Evolutionary conservation across 1,139 yeast species (phyloP).

Genomic region (Sporopachydermia cereana): DNA sequence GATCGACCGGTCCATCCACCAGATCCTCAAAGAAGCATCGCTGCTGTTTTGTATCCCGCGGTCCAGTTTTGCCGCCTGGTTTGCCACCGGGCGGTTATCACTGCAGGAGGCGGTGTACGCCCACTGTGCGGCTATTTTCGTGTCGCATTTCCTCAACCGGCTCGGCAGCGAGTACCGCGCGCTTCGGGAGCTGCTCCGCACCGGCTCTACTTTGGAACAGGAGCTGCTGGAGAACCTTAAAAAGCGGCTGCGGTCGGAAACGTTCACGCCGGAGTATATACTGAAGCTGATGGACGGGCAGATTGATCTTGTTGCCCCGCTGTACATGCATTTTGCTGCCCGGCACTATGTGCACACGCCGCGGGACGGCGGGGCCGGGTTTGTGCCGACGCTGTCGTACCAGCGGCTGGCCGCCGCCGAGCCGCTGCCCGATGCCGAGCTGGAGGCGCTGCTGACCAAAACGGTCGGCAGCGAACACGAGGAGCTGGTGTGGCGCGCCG

Average conservation of each 20-base stretch:
- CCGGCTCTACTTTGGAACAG: constrained; percentile 40
- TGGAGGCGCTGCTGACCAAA: constrained; percentile 53
- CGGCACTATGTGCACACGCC: constrained; percentile 70
- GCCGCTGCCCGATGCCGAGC: constrained; percentile 64
- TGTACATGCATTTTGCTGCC: constrained; percentile 89
- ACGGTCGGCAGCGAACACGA: constrained; percentile 74
- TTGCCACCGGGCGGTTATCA: constrained; percentile 68
- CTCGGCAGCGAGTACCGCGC: constrained; percentile 84
- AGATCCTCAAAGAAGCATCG: constrained; percentile 90
- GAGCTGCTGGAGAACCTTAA: constrained; percentile 75
- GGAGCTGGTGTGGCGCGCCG: constrained; percentile 68
- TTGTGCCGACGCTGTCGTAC: constrained; percentile 66
- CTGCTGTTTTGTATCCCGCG: constrained; percentile 85
- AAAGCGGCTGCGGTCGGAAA: constrained; percentile 85
- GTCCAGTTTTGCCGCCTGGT: constrained; percentile 65
- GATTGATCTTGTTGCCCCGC: constrained; percentile 62
- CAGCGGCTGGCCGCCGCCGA: constrained; percentile 77
- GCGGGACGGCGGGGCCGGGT: constrained; percentile 35
- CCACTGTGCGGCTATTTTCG: constrained; percentile 86
- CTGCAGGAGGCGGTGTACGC: constrained; percentile 93
- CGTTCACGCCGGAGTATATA: constrained; percentile 81
- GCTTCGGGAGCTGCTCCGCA: constrained; percentile 51
- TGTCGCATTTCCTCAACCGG: constrained; percentile 87
- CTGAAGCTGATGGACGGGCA: constrained; percentile 64
- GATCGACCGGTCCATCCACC: constrained; percentile 68